Evolutionary conservation across 352 stramenopile species (phyloP), one percentile per base, ranked within the genome.

Genomic region (Phytophthora boehmeriae): DNA sequence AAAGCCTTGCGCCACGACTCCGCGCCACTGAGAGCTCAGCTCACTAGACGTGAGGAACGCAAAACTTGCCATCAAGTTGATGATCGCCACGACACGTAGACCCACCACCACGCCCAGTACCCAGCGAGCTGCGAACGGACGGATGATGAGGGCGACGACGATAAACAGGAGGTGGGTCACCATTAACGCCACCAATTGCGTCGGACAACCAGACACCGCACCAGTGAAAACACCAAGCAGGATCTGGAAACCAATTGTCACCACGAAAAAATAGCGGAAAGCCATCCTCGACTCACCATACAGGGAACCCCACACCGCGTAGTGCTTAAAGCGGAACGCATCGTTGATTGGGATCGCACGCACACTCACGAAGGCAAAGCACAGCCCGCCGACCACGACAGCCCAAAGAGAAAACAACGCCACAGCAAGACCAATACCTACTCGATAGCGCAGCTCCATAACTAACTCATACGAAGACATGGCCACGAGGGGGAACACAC

Each of bases 231-330:
- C 54, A 36, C 82, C 85, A 13, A 74, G 73, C 20, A 85, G 46
- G 11, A 72, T 67, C 41, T 92, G 75, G 47, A 86, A 82, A 9
- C 78, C 42, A 36, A 74, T 66, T 6, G 75, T 61, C 17, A 79
- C 70, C 4, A 86, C 66, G 49, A 90, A 90, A 46, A 90, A 92
- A 48, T 85, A 87, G 0, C 85, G 82, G 38, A 79, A 75, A 14
- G 57, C 35, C 49, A 78, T 77, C 45, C 78, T 86, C 6, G 59
- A 66, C 46, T 84, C 75, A 1, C 73, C 80, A 46, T 92, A 93
- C 8, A 93, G 66, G 17, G 78, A 70, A 0, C 82, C 84, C 57
- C 77, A 88, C 2, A 84, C 49, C 23, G 76, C 71, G 16, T 86
- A 73, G 51, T 86, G 59, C 36, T 75, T 63, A 54, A 77, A 87